Conservation (phyloP, 179 eudicot species). For the Actinidia arguta region DNA sequence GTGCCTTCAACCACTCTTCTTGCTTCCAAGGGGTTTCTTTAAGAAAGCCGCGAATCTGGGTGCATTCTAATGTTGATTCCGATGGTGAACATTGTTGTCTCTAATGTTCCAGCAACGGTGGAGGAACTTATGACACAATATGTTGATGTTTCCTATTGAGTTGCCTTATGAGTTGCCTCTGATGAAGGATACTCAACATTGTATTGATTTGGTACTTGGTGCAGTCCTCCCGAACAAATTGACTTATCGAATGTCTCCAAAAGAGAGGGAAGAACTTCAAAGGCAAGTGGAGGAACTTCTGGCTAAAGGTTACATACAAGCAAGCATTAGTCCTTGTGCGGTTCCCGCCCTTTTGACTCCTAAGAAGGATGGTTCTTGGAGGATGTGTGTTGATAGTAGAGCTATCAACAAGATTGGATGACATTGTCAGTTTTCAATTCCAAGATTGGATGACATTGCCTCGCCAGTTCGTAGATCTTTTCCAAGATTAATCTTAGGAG, state of each 20-base stretch:
- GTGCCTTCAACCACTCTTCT: not conserved
- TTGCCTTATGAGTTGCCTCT: not conserved
- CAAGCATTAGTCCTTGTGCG: not conserved
- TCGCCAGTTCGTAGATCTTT: not conserved
- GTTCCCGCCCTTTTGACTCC: not conserved
- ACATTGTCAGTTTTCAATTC: not conserved
- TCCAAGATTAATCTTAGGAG: not conserved
- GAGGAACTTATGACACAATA: too few relatives aligned
- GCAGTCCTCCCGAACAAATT: not conserved
- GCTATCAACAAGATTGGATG: not conserved
- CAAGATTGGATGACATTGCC: not conserved
- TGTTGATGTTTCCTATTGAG: not conserved
- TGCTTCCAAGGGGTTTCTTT: not conserved
- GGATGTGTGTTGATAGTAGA: too few relatives aligned
- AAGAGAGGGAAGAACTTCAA: not conserved
- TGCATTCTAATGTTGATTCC: too few relatives aligned
- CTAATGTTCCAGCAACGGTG: too few relatives aligned
- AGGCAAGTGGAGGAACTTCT: not conserved
- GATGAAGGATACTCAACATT: not conserved
- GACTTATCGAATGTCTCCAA: not conserved
- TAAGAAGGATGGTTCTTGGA: not conserved
- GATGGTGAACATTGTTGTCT: too few relatives aligned
- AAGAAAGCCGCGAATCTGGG: too few relatives aligned
- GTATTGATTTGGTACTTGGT: not conserved
- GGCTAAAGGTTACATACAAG: not conserved